Conservation (phyloP, 75 land plant species). For the Pinus taeda region DNA sequence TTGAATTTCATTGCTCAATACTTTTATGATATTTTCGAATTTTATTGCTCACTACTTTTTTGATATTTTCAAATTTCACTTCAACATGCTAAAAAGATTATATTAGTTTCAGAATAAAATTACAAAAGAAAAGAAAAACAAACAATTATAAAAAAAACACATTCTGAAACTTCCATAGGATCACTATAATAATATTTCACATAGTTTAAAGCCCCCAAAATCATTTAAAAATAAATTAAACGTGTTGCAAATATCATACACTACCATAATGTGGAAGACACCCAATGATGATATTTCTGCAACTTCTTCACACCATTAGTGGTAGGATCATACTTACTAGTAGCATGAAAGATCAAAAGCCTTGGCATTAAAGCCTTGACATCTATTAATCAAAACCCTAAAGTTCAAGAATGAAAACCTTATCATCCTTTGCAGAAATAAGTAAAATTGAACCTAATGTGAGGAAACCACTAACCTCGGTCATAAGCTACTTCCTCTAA, state of each 20-base stretch:
- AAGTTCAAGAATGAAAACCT: neutral
- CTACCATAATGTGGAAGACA: too few species aligned
- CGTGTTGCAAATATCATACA: too few species aligned
- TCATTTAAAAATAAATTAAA: neutral
- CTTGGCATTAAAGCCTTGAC: neutral
- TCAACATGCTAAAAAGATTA: neutral
- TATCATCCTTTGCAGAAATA: neutral
- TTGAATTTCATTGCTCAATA: too few species aligned
- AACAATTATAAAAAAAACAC: neutral
- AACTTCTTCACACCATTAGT: conserved; percentile 81
- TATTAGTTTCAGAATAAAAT: neutral
- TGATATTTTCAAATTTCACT: too few species aligned
- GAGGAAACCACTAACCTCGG: conserved; percentile 31
- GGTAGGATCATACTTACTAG: conserved; percentile 72
- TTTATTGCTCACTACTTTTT: conserved; percentile 8
- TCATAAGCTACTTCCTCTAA: conserved; percentile 85
- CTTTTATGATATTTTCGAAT: conserved; percentile 38
- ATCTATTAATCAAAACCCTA: neutral
- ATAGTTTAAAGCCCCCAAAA: neutral
- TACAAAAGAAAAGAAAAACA: neutral
- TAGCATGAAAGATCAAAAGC: conserved; percentile 30
- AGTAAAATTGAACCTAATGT: neutral
- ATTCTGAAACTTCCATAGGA: neutral
- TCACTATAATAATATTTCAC: neutral
- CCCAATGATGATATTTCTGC: conserved; percentile 42